phyloP scores from a whole-genome alignment of 257 asterid genomes.

The Lithospermum erythrorhizon region DNA sequence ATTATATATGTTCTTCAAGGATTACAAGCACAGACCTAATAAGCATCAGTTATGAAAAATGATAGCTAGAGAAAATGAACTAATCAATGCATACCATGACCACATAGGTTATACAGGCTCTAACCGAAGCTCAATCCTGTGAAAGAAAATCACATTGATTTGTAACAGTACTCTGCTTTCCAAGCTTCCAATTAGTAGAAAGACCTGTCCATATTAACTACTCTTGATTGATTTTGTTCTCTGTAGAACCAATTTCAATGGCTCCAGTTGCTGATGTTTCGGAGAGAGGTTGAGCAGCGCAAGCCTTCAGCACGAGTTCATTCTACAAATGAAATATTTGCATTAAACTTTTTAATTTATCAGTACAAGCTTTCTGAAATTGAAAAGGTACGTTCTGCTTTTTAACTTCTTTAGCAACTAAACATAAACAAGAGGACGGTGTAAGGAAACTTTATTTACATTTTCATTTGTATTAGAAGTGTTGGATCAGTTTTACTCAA shows the following conservation, averaged over 20 bases:
- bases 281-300: constrained; percentile 54
- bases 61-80: background rate
- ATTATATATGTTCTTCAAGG: background rate
- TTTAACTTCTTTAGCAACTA: too few relatives aligned
- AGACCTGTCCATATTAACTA: constrained; percentile 13
- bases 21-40: background rate
- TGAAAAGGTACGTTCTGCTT: background rate
- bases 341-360: too few relatives aligned
- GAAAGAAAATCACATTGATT: constrained; percentile 1
- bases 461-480: background rate
- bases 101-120: constrained; percentile 5
- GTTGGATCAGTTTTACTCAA: too few relatives aligned
- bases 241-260: constrained; percentile 17
- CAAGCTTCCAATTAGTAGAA: background rate
- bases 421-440: background rate
- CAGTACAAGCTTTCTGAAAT: background rate
- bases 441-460: too few relatives aligned
- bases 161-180: background rate
- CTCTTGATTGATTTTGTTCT: constrained; percentile 17
- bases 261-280: constrained; percentile 24
- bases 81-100: background rate
- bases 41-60: background rate
- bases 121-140: constrained; percentile 7
- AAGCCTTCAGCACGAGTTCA: constrained; percentile 84
- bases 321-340: constrained; percentile 42